Evolutionary conservation across 352 stramenopile genomes (phyloP).

Genomic region (Pythium rishiriense): DNA sequence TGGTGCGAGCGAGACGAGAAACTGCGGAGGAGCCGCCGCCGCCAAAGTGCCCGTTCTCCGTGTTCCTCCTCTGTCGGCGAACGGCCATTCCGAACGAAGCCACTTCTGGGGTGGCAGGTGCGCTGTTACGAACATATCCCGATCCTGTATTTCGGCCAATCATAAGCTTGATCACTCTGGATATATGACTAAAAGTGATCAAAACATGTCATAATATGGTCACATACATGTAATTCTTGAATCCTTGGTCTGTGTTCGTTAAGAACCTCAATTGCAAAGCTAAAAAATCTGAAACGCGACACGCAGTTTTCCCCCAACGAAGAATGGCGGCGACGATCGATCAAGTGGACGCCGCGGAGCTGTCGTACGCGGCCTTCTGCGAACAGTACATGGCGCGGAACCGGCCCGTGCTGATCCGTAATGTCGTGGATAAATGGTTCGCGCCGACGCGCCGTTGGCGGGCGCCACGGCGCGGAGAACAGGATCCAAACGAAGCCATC

Average conservation of each 20-base stretch:
- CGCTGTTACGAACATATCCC: neutral
- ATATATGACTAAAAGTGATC: too few species aligned
- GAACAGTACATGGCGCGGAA: slow-evolving; percentile 69
- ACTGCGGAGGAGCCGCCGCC: too few species aligned
- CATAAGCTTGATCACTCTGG: neutral
- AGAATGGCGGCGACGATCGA: slow-evolving; percentile 43
- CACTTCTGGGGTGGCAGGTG: neutral
- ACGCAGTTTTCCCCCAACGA: neutral
- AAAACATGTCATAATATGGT: too few species aligned
- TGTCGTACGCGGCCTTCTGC: slow-evolving; percentile 78
- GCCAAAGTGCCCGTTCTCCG: too few species aligned
- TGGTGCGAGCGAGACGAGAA: too few species aligned
- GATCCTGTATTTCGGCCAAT: neutral
- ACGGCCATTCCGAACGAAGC: neutral
- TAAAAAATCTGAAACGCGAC: neutral
- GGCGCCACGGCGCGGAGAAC: neutral
- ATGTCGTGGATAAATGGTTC: slow-evolving; percentile 48
- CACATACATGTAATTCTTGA: neutral
- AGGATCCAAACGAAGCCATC: slow-evolving; percentile 25
- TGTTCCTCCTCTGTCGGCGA: neutral
- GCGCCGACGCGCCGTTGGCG: slow-evolving; percentile 24
- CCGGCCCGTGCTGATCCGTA: slow-evolving; percentile 64
- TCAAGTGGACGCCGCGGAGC: slow-evolving; percentile 45
- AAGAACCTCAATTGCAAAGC: slow-evolving; percentile 4
- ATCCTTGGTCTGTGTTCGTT: slow-evolving; percentile 10